phyloP scores from a whole-genome alignment of 1,284 basidiomycete genomes.

The Xanthoconium separans region DNA sequence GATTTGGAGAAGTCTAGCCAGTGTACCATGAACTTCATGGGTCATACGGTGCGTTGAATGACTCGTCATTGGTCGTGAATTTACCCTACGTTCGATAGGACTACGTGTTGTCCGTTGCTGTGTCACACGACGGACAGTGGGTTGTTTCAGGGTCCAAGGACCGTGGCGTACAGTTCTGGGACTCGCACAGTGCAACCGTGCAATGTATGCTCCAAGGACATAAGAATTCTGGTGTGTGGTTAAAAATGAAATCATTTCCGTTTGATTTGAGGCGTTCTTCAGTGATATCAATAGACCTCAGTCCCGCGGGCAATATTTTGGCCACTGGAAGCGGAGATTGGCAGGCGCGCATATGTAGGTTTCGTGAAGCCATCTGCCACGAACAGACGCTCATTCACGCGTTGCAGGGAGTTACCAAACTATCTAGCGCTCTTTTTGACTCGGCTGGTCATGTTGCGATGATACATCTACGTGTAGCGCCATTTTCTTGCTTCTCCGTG shows the following conservation, averaged over 20 bases:
- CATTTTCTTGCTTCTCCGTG: constrained; percentile 28
- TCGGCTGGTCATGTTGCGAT: neutral
- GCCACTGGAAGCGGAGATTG: constrained; percentile 90
- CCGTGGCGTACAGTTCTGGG: constrained; percentile 88
- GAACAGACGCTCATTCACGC: constrained; percentile 3
- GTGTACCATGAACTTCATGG: constrained; percentile 78
- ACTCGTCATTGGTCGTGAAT: neutral
- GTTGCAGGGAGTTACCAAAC: constrained; percentile 32
- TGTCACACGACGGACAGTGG: constrained; percentile 84
- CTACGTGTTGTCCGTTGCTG: constrained; percentile 78
- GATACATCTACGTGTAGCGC: constrained; percentile 27
- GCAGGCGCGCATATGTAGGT: constrained; percentile 76
- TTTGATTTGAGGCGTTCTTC: constrained; percentile 17
- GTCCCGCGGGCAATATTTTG: constrained; percentile 69
- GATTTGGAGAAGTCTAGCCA: constrained; percentile 36
- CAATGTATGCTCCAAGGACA: constrained; percentile 89
- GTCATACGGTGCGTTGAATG: constrained; percentile 64
- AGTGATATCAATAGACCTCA: constrained; percentile 87
- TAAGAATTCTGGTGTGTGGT: constrained; percentile 72
- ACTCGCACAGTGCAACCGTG: constrained; percentile 68
- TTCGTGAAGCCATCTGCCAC: neutral
- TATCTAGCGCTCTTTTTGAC: constrained; percentile 17
- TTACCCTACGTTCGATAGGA: constrained; percentile 44
- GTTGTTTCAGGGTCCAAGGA: constrained; percentile 92
- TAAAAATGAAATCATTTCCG: neutral